Percentiles rank a stretch among this genome's conserved stretches.
phyloP scores from a whole-genome alignment of 768 basidiomycete species.

The Baorangia bicolor region DNA sequence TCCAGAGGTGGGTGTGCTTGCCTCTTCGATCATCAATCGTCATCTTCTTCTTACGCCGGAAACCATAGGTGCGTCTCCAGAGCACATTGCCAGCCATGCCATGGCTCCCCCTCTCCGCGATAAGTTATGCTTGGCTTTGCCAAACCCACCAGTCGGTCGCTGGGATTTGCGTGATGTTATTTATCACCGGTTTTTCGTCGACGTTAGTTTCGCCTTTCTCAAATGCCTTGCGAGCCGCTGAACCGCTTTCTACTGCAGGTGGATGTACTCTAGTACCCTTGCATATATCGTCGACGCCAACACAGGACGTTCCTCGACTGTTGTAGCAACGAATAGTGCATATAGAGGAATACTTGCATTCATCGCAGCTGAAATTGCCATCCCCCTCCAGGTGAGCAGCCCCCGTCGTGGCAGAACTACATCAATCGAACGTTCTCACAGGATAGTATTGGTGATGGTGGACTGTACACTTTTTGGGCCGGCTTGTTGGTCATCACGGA shows the following conservation, averaged over 20 bases:
- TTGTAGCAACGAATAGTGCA: constrained; percentile 72
- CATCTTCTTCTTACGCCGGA: background rate
- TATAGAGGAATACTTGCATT: constrained; percentile 72
- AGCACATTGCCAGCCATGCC: constrained; percentile 60
- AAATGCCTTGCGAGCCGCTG: background rate
- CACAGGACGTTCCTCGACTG: constrained; percentile 73
- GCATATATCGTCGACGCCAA: constrained; percentile 90
- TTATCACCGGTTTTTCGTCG: constrained; percentile 66
- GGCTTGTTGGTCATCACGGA: constrained; percentile 54
- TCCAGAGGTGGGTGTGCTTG: constrained; percentile 56
- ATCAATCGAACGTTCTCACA: background rate
- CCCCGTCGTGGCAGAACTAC: background rate
- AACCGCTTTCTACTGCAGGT: constrained; percentile 29
- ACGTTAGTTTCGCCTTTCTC: constrained; percentile 18
- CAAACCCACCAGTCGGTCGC: constrained; percentile 62
- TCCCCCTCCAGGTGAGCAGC: constrained; percentile 56
- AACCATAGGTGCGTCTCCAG: constrained; percentile 64
- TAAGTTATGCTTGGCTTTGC: constrained; percentile 77
- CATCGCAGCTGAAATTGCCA: constrained; percentile 70
- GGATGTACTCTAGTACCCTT: constrained; percentile 65
- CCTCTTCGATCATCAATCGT: background rate
- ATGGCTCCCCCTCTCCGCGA: constrained; percentile 50
- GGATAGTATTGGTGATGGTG: constrained; percentile 31
- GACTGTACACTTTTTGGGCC: constrained; percentile 41
- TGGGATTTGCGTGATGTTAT: constrained; percentile 69